These are phyloP conservation scores for Westerdykella aurantiaca DNA, from an alignment of 2,329 filamentous ascomycete species.

Conservation along the genomic window DNA sequence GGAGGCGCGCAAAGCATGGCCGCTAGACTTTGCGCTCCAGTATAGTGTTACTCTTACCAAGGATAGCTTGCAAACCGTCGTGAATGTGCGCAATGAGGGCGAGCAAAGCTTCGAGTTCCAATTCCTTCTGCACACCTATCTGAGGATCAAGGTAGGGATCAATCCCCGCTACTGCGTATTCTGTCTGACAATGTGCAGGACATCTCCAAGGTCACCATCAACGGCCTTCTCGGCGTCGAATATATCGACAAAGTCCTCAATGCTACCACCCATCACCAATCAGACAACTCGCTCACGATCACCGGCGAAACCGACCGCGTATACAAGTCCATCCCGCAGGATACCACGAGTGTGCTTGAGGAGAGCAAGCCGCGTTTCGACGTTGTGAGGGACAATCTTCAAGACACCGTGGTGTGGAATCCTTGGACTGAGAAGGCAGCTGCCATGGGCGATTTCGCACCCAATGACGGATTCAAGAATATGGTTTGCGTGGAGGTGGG, in stretches of 20 bases:
- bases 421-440: constrained; percentile 84
- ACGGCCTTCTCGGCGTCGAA: constrained; percentile 67
- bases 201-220: constrained; percentile 65
- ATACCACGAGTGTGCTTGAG: constrained; percentile 59
- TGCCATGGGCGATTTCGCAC: constrained; percentile 78
- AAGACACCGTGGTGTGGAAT: constrained; percentile 94
- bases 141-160: constrained; percentile 64
- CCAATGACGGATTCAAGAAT: constrained; percentile 82
- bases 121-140: constrained; percentile 85
- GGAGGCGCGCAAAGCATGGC: constrained; percentile 68
- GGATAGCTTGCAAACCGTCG: constrained; percentile 68
- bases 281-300: constrained; percentile 61
- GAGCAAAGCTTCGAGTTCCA: constrained; percentile 82
- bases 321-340: constrained; percentile 62
- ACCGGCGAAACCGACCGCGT: constrained; percentile 79
- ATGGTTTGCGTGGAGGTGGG: constrained; percentile 96
- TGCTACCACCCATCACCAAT: constrained; percentile 57
- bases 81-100: constrained; percentile 87
- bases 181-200: constrained; percentile 51
- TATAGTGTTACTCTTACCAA: constrained; percentile 85
- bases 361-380: constrained; percentile 61
- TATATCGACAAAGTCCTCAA: constrained; percentile 82
- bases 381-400: constrained; percentile 75
- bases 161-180: not conserved
- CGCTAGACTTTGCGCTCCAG: constrained; percentile 79